A percentile compares a stretch with the other conserved stretches of the same genome.
These are phyloP conservation scores for Ramaria sp. DNA, from an alignment of 768 basidiomycete species.

Conservation along the genomic window DNA sequence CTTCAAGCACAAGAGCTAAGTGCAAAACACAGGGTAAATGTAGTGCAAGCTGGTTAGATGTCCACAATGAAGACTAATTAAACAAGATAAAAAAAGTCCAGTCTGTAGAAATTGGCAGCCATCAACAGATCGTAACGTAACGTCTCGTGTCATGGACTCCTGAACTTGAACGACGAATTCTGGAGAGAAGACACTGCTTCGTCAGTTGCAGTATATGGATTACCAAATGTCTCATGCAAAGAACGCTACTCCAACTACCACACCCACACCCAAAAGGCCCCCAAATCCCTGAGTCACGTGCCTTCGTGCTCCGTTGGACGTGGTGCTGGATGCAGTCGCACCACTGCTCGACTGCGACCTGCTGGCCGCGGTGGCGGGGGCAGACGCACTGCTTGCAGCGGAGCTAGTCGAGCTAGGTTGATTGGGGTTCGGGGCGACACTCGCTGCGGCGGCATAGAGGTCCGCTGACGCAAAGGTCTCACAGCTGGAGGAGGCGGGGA, in stretches of 20 bases:
- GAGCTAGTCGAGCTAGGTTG: background rate
- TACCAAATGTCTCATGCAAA: background rate
- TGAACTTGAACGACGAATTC: no score
- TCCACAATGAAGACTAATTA: no score
- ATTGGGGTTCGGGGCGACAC: background rate
- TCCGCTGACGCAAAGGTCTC: slow-evolving; percentile 24
- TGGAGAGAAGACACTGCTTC: no score
- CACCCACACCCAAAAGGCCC: background rate
- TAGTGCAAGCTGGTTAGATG: no score
- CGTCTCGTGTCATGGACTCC: no score
- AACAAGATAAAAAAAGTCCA: no score
- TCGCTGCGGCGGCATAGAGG: slow-evolving; percentile 20
- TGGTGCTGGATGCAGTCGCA: background rate
- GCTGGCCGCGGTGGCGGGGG: background rate
- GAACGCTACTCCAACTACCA: background rate
- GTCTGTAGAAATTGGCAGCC: no score
- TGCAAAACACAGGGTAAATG: no score
- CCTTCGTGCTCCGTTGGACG: background rate
- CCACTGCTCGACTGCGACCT: background rate
- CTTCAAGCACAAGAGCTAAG: no score
- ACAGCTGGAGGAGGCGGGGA: slow-evolving; percentile 35
- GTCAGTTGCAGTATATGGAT: background rate
- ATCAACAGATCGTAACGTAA: no score
- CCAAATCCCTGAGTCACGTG: background rate
- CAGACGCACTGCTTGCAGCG: background rate